Conservation (phyloP, 441 rosid species). For the Corymbia citriodora region DNA sequence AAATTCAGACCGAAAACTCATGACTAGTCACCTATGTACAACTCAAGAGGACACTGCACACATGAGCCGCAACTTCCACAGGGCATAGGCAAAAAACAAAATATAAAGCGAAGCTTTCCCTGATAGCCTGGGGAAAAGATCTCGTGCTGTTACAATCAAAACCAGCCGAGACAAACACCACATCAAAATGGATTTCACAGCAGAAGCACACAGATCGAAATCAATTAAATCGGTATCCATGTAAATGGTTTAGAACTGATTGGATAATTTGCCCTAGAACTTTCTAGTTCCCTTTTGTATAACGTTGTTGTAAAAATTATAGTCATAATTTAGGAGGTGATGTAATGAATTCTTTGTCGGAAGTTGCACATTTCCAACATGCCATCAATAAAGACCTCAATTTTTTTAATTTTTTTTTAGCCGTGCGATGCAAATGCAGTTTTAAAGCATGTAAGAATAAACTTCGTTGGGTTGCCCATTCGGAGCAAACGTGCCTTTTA, state of each 20-base stretch:
- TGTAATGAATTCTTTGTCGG: not conserved
- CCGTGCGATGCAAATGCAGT: too few species aligned
- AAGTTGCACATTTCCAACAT: too few species aligned
- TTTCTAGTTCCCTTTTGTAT: rapidly evolving
- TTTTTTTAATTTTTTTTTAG: too few species aligned
- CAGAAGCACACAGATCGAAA: not conserved
- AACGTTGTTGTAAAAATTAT: not conserved
- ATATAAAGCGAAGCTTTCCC: not conserved
- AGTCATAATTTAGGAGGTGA: too few species aligned
- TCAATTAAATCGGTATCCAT: rapidly evolving
- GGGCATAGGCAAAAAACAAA: not conserved
- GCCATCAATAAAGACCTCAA: too few species aligned
- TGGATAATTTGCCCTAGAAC: not conserved
- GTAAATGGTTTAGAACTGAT: not conserved
- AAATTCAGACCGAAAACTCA: too few species aligned
- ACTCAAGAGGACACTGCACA: not conserved
- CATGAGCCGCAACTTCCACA: not conserved
- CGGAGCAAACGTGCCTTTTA: slow-evolving; percentile 9
- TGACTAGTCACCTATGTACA: too few species aligned
- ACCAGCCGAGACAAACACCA: not conserved
- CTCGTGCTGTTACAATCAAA: not conserved
- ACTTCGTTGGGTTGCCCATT: too few species aligned
- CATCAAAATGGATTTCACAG: not conserved
- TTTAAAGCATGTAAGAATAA: too few species aligned
- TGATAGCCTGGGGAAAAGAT: not conserved